Evolutionary conservation across 2,329 filamentous ascomycete genomes (phyloP).

Genomic region (Aplosporella prunicola): DNA sequence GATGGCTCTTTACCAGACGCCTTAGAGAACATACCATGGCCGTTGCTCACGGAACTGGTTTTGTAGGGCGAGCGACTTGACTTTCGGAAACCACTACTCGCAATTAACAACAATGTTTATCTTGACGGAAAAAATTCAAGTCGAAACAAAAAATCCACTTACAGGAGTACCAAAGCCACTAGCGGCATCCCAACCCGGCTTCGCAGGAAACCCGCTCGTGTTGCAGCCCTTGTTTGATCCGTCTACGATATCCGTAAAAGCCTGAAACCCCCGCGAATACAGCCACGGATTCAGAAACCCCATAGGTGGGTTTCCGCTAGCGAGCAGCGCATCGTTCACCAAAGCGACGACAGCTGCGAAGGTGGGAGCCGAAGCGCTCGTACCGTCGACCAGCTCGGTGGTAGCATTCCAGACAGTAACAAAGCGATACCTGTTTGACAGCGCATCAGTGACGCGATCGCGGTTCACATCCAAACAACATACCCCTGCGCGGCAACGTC

Average conservation of each 20-base stretch:
- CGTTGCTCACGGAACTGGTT: no score
- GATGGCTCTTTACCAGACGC: no score
- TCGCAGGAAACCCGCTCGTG: conserved; percentile 14
- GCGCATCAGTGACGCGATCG: no score
- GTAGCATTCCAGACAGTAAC: conserved; percentile 34
- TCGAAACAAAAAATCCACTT: no score
- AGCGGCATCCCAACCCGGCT: conserved; percentile 29
- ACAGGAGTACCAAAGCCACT: conserved; percentile 41
- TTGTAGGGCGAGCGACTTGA: no score
- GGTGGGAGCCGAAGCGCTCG: conserved; percentile 42
- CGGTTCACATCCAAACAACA: no score
- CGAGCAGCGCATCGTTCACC: conserved; percentile 32
- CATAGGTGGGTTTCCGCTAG: conserved; percentile 28
- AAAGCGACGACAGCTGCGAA: conserved; percentile 41
- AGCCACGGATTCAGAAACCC: conserved; percentile 35
- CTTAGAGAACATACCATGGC: no score
- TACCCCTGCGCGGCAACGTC: no score
- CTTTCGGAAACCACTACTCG: no score
- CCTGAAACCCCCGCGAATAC: conserved; percentile 36
- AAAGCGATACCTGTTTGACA: neutral
- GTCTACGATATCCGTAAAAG: conserved; percentile 16
- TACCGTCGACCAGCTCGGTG: conserved; percentile 40
- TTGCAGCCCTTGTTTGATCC: conserved; percentile 16
- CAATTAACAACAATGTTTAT: no score
- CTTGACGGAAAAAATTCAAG: no score